These are phyloP conservation scores for Psophocarpus tetragonolobus DNA, from an alignment of 306 rosid species.

Conservation along the genomic window DNA sequence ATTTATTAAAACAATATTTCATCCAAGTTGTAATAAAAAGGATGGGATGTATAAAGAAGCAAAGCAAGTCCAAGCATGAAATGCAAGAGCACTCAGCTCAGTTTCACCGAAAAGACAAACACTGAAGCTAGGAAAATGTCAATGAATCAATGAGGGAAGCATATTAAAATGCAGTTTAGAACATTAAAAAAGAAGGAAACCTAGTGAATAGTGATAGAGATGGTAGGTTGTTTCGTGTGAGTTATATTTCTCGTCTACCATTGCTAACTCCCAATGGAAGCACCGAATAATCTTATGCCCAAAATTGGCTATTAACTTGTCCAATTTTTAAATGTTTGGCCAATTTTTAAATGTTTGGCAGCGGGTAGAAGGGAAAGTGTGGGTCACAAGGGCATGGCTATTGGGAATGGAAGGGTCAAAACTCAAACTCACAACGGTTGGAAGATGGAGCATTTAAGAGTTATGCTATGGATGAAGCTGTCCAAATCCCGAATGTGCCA, in stretches of 20 bases:
- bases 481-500: neutral
- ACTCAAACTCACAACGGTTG: too few relatives aligned
- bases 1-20: too few relatives aligned
- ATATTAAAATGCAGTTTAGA: neutral
- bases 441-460: too few relatives aligned
- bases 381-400: neutral
- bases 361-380: neutral
- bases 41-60: neutral
- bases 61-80: neutral
- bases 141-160: neutral
- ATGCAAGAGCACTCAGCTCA: neutral
- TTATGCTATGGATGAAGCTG: slow-evolving; percentile 10
- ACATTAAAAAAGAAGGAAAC: neutral
- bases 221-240: slow-evolving; percentile 36
- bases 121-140: neutral
- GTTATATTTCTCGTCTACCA: slow-evolving; percentile 16
- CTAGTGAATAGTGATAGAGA: neutral
- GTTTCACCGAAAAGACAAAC: neutral
- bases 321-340: neutral
- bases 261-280: neutral
- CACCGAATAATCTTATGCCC: slow-evolving; percentile 28
- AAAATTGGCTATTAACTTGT: slow-evolving; percentile 17
- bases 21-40: neutral
- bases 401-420: too few relatives aligned
- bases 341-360: too few relatives aligned